These are phyloP conservation scores for Gnomoniopsis sp. DNA, from an alignment of 2,329 filamentous ascomycete genomes.

Conservation along the genomic window DNA sequence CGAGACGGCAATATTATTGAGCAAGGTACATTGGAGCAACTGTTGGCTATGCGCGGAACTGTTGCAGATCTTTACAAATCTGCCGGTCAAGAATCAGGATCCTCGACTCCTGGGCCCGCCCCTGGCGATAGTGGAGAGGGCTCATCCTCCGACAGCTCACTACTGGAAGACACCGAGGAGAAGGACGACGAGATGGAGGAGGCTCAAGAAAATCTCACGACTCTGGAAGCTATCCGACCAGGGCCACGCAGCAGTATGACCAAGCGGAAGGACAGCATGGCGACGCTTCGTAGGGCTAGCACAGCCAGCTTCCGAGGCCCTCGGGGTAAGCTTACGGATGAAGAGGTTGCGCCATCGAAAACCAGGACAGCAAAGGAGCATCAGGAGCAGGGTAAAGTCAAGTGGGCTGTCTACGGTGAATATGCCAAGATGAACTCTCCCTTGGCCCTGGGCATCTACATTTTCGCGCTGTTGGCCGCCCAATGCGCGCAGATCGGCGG, in stretches of 20 bases:
- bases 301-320: slow-evolving; percentile 86
- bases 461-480: slow-evolving; percentile 71
- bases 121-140: slow-evolving; percentile 38
- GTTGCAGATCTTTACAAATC: slow-evolving; percentile 81
- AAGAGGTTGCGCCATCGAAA: slow-evolving; percentile 72
- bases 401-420: slow-evolving; percentile 89
- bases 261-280: slow-evolving; percentile 67
- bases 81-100: slow-evolving; percentile 54
- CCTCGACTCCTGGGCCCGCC: slow-evolving; percentile 6
- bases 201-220: slow-evolving; percentile 71
- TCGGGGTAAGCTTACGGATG: slow-evolving; percentile 78
- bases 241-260: slow-evolving; percentile 28
- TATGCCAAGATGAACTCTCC: slow-evolving; percentile 96
- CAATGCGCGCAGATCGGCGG: slow-evolving; percentile 81
- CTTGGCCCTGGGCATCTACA: slow-evolving; percentile 75
- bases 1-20: slow-evolving; percentile 81
- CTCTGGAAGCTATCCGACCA: slow-evolving; percentile 42
- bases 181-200: slow-evolving; percentile 70
- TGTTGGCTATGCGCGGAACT: slow-evolving; percentile 91
- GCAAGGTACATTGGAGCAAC: slow-evolving; percentile 83
- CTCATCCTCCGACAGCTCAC: slow-evolving; percentile 45
- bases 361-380: slow-evolving; percentile 86
- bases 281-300: slow-evolving; percentile 83
- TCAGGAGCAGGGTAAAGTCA: slow-evolving; percentile 93
- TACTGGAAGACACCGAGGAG: slow-evolving; percentile 52